A percentile compares a stretch with the other conserved stretches of the same genome.
Evolutionary conservation across 2,329 filamentous ascomycete species (phyloP).

Genomic region (Cercospora janseana): DNA sequence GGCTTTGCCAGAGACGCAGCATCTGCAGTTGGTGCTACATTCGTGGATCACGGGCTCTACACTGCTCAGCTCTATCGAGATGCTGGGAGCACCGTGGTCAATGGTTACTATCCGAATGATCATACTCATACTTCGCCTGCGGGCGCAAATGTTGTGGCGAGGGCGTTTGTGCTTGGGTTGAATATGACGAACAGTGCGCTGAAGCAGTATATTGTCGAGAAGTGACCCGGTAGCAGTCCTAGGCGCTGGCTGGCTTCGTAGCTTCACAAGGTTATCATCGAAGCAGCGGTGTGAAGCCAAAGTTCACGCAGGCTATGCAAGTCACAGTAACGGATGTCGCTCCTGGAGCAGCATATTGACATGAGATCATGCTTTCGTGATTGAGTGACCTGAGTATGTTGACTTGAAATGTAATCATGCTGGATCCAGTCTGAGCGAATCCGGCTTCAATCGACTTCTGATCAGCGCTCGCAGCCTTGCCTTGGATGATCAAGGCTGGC

Average conservation of each 20-base stretch:
- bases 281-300: too few relatives aligned
- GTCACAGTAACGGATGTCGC: too few relatives aligned
- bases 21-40: constrained; percentile 48
- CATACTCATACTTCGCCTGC: constrained; percentile 61
- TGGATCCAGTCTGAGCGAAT: too few relatives aligned
- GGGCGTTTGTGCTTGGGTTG: constrained; percentile 51
- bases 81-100: constrained; percentile 51
- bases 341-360: too few relatives aligned
- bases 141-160: constrained; percentile 57
- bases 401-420: too few relatives aligned
- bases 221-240: background rate
- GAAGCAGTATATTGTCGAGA: constrained; percentile 15
- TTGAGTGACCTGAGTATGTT: too few relatives aligned
- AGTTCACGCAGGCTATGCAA: too few relatives aligned
- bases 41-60: constrained; percentile 62
- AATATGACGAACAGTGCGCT: constrained; percentile 16
- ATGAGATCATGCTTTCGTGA: background rate
- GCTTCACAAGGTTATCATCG: too few relatives aligned
- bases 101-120: constrained; percentile 57
- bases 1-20: constrained; percentile 54
- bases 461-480: too few relatives aligned
- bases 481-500: too few relatives aligned
- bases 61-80: constrained; percentile 54
- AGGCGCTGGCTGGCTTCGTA: too few relatives aligned
- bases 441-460: too few relatives aligned